Evolutionary conservation across 2,329 filamentous ascomycete species (phyloP).

Genomic region (Fusarium albosuccineum): DNA sequence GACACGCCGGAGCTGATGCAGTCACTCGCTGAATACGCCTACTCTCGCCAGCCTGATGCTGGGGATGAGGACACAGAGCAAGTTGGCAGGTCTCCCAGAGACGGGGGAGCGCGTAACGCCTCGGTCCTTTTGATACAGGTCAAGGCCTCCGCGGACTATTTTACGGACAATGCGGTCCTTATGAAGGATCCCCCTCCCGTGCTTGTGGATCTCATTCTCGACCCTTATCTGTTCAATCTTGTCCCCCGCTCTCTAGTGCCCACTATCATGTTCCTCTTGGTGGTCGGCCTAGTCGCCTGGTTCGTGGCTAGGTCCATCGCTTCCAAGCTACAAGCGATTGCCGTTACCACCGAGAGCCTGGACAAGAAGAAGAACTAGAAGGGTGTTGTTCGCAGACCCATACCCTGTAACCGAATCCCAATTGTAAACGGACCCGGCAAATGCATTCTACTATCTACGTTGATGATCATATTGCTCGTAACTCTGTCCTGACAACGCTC

Average conservation of each 20-base stretch:
- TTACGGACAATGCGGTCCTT: constrained; percentile 77
- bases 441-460: constrained; percentile 50
- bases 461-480: constrained; percentile 38
- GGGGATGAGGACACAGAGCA: constrained; percentile 28
- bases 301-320: constrained; percentile 56
- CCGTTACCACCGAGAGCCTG: constrained; percentile 38
- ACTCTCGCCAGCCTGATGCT: constrained; percentile 57
- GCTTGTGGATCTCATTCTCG: constrained; percentile 83
- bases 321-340: constrained; percentile 46
- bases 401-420: constrained; percentile 28
- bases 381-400: constrained; percentile 22
- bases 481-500: constrained; percentile 34
- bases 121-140: constrained; percentile 81
- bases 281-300: constrained; percentile 67
- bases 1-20: constrained; percentile 72
- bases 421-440: constrained; percentile 32
- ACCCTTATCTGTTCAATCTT: constrained; percentile 84
- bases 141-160: constrained; percentile 85
- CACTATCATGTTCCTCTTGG: constrained; percentile 75
- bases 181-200: constrained; percentile 84
- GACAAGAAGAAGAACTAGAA: constrained; percentile 56
- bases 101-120: constrained; percentile 43
- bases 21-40: constrained; percentile 74
- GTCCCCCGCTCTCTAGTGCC: constrained; percentile 83
- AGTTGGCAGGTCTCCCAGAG: constrained; percentile 10